Conservation (phyloP, 129 eudicot species). For the Apium graveolens region DNA sequence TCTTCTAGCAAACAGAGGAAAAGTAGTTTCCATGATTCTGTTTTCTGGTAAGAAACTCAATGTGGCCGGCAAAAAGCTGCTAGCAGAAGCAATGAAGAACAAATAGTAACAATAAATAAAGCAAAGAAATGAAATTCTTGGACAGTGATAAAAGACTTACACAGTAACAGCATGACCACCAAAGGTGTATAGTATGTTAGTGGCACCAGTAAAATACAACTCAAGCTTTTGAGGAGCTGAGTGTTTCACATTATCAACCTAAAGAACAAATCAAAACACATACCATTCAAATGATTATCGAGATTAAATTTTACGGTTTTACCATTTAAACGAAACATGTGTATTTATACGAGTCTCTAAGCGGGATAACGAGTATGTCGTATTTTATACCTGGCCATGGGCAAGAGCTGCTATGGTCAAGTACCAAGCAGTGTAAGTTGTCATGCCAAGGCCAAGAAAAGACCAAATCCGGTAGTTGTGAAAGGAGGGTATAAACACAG, state of each 20-base stretch:
- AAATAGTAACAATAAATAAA: slow-evolving; percentile 28
- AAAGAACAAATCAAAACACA: slow-evolving; percentile 2
- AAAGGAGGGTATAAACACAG: slow-evolving; percentile 94
- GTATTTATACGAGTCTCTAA: no score
- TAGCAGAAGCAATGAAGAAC: slow-evolving; percentile 47
- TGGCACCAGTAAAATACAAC: slow-evolving; percentile 93
- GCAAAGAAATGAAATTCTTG: not conserved
- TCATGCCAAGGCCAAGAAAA: slow-evolving; percentile 93
- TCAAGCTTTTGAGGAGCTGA: slow-evolving; percentile 74
- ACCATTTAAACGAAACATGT: not conserved
- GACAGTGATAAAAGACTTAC: slow-evolving; percentile 35
- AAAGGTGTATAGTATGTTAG: slow-evolving; percentile 88
- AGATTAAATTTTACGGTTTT: not conserved
- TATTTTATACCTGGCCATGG: slow-evolving; percentile 69
- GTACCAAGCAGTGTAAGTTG: slow-evolving; percentile 98
- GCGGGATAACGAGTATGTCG: no score
- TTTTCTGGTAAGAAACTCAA: slow-evolving; percentile 27
- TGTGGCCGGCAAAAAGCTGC: slow-evolving; percentile 84
- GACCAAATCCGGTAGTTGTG: slow-evolving; percentile 98
- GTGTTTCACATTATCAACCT: slow-evolving; percentile 69
- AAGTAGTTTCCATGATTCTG: slow-evolving; percentile 26
- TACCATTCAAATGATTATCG: not conserved
- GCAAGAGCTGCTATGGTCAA: slow-evolving; percentile 63
- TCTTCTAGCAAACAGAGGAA: slow-evolving; percentile 19
- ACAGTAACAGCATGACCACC: slow-evolving; percentile 99